phyloP scores from a whole-genome alignment of 1,139 yeast genomes.

The Blastobotrys proliferans region DNA sequence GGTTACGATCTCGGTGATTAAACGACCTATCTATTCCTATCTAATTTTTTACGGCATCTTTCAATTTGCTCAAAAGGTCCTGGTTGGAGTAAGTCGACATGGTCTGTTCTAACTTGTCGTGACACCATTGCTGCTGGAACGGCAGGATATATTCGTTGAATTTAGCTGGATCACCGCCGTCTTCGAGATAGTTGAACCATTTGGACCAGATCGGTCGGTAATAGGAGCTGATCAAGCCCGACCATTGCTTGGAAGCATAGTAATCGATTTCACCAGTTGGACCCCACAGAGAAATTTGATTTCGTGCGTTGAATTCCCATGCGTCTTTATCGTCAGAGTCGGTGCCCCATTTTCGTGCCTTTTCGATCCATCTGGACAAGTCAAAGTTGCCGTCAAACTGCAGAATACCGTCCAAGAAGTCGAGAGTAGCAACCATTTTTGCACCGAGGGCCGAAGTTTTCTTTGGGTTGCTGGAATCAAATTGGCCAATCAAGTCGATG shows the following conservation, averaged over 20 bases:
- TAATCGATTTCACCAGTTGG: constrained; percentile 16
- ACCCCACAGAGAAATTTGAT: constrained; percentile 21
- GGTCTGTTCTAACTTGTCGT: too few species aligned
- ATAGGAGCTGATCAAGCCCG: constrained; percentile 17
- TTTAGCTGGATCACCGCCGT: constrained; percentile 1
- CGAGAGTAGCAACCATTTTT: constrained; percentile 11
- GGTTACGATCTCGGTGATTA: too few species aligned
- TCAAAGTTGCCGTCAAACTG: constrained; percentile 16
- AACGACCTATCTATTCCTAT: too few species aligned
- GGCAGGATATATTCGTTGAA: not conserved
- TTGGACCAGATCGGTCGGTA: constrained; percentile 15
- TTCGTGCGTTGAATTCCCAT: constrained; percentile 19
- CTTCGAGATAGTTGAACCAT: constrained; percentile 10
- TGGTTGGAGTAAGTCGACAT: too few species aligned
- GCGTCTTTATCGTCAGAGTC: constrained; percentile 9
- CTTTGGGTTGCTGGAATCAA: not conserved
- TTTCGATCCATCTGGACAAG: constrained; percentile 13
- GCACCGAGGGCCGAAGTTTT: not conserved
- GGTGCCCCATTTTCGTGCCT: constrained; percentile 7
- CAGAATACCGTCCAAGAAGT: constrained; percentile 15
- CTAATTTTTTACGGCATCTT: too few species aligned
- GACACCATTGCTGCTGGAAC: not conserved
- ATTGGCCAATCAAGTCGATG: constrained; percentile 7
- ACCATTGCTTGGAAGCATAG: constrained; percentile 20
- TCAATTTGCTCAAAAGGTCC: too few species aligned